Evolutionary conservation across 768 basidiomycete species (phyloP).

Genomic region (Coprinellus micaceus): DNA sequence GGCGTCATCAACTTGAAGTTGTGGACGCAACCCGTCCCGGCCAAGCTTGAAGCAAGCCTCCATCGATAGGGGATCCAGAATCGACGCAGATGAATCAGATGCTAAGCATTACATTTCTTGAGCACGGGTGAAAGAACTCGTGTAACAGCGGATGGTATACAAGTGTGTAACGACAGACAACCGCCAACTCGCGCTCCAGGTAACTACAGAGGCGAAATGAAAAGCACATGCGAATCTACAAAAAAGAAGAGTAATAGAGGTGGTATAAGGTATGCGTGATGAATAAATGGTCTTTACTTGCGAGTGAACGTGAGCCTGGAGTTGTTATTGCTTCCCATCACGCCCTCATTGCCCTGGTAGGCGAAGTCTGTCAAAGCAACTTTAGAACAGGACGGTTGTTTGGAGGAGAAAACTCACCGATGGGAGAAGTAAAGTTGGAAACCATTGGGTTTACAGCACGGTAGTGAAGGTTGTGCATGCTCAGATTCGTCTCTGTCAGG

Average conservation of each 20-base stretch:
- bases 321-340: slow-evolving; percentile 10
- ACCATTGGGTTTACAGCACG: slow-evolving; percentile 49
- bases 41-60: no score
- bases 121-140: not conserved
- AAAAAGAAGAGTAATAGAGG: not conserved
- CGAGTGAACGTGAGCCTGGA: slow-evolving; percentile 33
- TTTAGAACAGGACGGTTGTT: not conserved
- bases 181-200: no score
- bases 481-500: slow-evolving; percentile 42
- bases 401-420: slow-evolving; percentile 41
- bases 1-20: no score
- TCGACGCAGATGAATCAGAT: not conserved
- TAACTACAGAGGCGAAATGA: no score
- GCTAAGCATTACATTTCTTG: not conserved
- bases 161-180: no score
- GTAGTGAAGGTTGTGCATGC: slow-evolving; percentile 35
- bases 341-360: slow-evolving; percentile 17
- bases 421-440: slow-evolving; percentile 65
- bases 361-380: slow-evolving; percentile 26
- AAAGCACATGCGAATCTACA: no score
- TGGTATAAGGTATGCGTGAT: not conserved
- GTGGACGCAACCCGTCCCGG: no score
- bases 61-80: not conserved
- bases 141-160: no score
- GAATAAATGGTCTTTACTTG: slow-evolving; percentile 13